Evolutionary conservation across 345 rosid species (phyloP).

Genomic region (Acer negundo): DNA sequence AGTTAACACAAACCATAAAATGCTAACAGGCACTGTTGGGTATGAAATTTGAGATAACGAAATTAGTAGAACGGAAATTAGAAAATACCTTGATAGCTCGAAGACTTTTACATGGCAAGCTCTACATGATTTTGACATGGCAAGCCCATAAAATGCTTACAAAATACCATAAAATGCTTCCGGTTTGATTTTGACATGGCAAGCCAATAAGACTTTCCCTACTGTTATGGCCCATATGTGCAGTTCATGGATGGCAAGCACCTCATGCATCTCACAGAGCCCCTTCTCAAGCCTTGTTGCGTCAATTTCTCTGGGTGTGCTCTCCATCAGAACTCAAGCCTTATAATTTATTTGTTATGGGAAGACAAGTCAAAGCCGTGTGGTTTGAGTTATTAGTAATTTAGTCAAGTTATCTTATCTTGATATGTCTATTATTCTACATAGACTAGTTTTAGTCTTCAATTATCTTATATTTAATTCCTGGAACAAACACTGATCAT

Average conservation of each 20-base stretch:
- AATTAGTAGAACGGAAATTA: too few relatives aligned
- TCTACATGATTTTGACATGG: too few relatives aligned
- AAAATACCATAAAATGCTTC: too few relatives aligned
- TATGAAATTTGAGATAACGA: too few relatives aligned
- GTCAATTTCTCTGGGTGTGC: constrained; percentile 72
- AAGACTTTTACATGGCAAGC: too few relatives aligned
- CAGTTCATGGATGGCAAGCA: constrained; percentile 66
- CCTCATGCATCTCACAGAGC: constrained; percentile 69
- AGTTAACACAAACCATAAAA: too few relatives aligned
- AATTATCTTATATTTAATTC: not conserved
- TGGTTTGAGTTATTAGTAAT: not conserved
- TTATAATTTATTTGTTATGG: too few relatives aligned
- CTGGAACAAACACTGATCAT: too few relatives aligned
- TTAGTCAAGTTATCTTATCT: too few relatives aligned
- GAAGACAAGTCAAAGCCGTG: not conserved
- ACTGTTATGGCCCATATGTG: constrained; percentile 81
- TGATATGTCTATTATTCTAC: not conserved
- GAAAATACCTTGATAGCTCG: too few relatives aligned
- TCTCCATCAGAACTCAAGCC: constrained; percentile 82
- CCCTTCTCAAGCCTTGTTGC: constrained; percentile 68
- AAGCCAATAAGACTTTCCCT: constrained; percentile 63
- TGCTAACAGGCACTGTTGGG: too few relatives aligned
- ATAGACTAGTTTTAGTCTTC: not conserved
- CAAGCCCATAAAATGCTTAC: too few relatives aligned
- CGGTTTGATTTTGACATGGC: constrained; percentile 61